These are phyloP conservation scores for Lecanoromycetidae sp. DNA, from an alignment of 2,329 filamentous ascomycete genomes.

Conservation along the genomic window DNA sequence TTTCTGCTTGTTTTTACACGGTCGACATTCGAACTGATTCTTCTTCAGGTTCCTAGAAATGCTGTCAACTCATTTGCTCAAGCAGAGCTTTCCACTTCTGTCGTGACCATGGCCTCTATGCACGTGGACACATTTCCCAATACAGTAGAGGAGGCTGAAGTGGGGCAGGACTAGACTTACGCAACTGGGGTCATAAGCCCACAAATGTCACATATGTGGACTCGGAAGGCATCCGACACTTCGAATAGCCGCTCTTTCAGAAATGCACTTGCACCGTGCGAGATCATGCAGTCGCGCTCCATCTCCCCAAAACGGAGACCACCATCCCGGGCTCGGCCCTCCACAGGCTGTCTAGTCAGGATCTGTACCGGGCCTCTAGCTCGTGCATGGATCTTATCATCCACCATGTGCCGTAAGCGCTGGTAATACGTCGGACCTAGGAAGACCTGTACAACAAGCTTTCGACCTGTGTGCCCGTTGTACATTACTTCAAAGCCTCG, in stretches of 20 bases:
- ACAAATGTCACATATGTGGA: constrained; percentile 97
- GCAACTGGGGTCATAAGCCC: constrained; percentile 98
- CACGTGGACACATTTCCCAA: neutral
- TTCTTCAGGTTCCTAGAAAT: constrained; percentile 70
- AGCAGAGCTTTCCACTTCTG: neutral
- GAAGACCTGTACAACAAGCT: constrained; percentile 90
- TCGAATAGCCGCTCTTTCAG: constrained; percentile 95
- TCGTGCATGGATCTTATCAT: constrained; percentile 99
- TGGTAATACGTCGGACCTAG: constrained; percentile 98
- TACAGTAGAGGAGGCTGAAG: neutral
- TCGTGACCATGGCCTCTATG: neutral
- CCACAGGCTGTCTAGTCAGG: constrained; percentile 89
- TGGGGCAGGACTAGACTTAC: constrained; percentile 55
- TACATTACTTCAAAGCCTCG: constrained; percentile 98
- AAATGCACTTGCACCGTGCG: constrained; percentile 94
- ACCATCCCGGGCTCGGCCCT: constrained; percentile 95
- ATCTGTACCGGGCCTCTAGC: constrained; percentile 95
- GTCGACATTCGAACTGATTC: constrained; percentile 89
- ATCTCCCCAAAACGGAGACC: constrained; percentile 99
- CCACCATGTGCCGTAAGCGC: constrained; percentile 96
- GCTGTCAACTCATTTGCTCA: constrained; percentile 22
- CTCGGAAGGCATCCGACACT: constrained; percentile 93
- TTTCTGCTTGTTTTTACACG: constrained; percentile 98
- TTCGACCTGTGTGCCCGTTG: constrained; percentile 91
- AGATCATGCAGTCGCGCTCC: constrained; percentile 99